Conservation (phyloP, 2,329 filamentous ascomycete species). For the Ceratocystis cubensis region DNA sequence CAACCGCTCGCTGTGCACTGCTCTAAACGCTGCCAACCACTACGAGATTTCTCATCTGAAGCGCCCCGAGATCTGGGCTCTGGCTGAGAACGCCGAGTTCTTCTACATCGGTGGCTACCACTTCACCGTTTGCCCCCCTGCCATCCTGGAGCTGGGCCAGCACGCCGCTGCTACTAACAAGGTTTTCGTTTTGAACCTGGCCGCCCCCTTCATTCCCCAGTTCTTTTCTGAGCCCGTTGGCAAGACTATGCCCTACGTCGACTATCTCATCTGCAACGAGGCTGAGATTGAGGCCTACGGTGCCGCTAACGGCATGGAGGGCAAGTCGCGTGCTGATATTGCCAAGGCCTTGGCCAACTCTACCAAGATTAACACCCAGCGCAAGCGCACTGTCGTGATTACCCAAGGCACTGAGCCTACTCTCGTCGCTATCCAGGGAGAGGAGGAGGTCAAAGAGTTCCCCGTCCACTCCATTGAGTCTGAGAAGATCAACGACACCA, state of each 20-base stretch:
- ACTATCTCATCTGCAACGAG: constrained; percentile 96
- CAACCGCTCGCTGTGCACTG: constrained; percentile 88
- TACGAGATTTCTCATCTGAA: constrained; percentile 93
- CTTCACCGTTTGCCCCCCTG: constrained; percentile 86
- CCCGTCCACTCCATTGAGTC: constrained; percentile 67
- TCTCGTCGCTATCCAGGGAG: constrained; percentile 63
- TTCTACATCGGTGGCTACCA: constrained; percentile 97
- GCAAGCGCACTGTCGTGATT: constrained; percentile 76
- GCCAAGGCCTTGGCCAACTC: constrained; percentile 74
- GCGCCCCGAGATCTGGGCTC: constrained; percentile 77
- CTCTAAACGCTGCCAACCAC: constrained; percentile 91
- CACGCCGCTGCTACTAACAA: constrained; percentile 86
- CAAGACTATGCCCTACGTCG: constrained; percentile 77
- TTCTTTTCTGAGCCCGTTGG: constrained; percentile 97
- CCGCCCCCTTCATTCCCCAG: constrained; percentile 87
- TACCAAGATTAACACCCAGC: constrained; percentile 81
- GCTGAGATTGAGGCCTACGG: constrained; percentile 83
- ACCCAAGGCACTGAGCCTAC: constrained; percentile 92
- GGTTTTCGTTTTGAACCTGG: constrained; percentile 80
- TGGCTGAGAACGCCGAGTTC: constrained; percentile 76
- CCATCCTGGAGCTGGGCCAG: constrained; percentile 79
- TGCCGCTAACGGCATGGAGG: constrained; percentile 61
- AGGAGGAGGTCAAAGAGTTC: constrained; percentile 60
- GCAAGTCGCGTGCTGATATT: constrained; percentile 70
- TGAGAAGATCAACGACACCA: constrained; percentile 84